Percentiles rank a stretch among this genome's conserved stretches.
Conservation (phyloP, 2,329 filamentous ascomycete genomes). For the Colletotrichum camelliae region DNA sequence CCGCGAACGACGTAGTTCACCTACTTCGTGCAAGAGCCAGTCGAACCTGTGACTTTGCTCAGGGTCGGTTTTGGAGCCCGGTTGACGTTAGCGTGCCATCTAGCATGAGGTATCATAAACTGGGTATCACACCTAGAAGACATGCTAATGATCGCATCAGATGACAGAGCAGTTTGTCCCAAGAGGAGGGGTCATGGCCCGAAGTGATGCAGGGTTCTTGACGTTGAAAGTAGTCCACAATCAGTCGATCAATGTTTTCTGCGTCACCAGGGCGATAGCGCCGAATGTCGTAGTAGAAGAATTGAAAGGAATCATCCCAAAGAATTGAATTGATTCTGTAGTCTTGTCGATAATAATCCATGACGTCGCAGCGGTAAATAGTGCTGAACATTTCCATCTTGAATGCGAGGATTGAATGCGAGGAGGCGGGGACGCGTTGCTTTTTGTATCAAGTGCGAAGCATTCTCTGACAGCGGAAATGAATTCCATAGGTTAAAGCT, state of each 20-base stretch:
- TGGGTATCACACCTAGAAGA: not conserved
- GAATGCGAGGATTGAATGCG: too few relatives aligned
- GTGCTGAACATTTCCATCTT: too few relatives aligned
- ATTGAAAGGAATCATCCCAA: not conserved
- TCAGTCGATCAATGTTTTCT: fast-evolving
- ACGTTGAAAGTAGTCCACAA: fast-evolving
- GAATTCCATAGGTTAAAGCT: too few relatives aligned
- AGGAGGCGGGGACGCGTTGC: too few relatives aligned
- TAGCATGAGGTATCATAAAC: too few relatives aligned
- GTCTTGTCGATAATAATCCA: not conserved
- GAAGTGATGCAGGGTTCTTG: fast-evolving
- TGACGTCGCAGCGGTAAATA: not conserved
- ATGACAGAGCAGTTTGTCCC: fast-evolving
- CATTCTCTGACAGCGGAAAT: too few relatives aligned
- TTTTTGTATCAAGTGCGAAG: too few relatives aligned
- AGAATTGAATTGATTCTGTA: not conserved
- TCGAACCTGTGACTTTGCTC: not conserved
- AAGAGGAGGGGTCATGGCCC: fast-evolving
- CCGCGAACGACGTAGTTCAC: too few relatives aligned
- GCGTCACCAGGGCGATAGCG: not conserved
- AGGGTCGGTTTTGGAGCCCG: not conserved
- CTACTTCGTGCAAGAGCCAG: not conserved
- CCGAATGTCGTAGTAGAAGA: not conserved
- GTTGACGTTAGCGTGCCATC: not conserved
- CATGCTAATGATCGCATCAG: fast-evolving